These are phyloP conservation scores for Oryza australiensis DNA, from an alignment of 176 grass and related monocot species.

Conservation along the genomic window DNA sequence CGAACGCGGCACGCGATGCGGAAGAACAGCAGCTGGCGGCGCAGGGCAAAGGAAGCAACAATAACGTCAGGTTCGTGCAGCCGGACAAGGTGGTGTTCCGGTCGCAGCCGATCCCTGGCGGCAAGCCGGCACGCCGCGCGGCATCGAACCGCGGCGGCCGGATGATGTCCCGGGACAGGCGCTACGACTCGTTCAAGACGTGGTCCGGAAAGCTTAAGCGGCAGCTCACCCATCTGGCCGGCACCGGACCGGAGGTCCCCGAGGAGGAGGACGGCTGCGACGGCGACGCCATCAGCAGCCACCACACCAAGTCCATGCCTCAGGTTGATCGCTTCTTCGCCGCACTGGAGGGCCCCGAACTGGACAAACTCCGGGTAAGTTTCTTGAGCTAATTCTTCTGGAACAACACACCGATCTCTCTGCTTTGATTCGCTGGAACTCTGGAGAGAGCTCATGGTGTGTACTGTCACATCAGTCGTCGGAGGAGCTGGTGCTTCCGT, in stretches of 20 bases:
- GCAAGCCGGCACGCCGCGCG: not conserved
- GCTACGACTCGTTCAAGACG: conserved; percentile 91
- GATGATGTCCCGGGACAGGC: conserved; percentile 39
- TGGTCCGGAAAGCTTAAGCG: conserved; percentile 79
- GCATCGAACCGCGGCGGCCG: not conserved
- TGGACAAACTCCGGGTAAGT: conserved; percentile 75
- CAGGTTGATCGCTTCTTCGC: conserved; percentile 77
- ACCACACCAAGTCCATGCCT: conserved; percentile 34
- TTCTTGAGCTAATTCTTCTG: not conserved
- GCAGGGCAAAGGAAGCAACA: not conserved
- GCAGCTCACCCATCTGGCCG: conserved; percentile 62
- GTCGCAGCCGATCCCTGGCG: conserved; percentile 64
- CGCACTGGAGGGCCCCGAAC: conserved; percentile 81
- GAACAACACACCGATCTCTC: not conserved
- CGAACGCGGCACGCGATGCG: conserved; percentile 1
- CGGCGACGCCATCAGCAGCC: not conserved
- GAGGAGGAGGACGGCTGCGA: conserved; percentile 12
- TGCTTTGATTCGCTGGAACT: not conserved
- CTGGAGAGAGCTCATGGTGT: not conserved
- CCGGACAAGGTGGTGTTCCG: conserved; percentile 60
- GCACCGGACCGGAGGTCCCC: conserved; percentile 21
- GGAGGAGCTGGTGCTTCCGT: conserved; percentile 51
- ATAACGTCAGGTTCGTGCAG: conserved; percentile 27
- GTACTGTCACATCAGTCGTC: conserved; percentile 27
- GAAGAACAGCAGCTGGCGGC: not conserved